These are phyloP conservation scores for Yarrowia sp. DNA, from an alignment of 805 yeast species.

Conservation along the genomic window DNA sequence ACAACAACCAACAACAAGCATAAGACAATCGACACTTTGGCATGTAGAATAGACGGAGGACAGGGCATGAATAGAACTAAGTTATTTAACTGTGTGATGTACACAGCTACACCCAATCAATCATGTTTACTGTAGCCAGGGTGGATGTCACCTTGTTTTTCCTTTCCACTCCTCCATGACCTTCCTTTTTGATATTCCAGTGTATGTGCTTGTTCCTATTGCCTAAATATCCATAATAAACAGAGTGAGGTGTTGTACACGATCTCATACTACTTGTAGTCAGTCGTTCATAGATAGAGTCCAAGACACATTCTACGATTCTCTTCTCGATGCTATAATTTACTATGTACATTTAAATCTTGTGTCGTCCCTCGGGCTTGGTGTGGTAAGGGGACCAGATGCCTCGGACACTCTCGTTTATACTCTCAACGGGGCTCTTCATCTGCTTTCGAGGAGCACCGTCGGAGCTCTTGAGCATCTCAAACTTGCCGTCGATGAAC, in stretches of 20 bases:
- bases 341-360: constrained; percentile 39
- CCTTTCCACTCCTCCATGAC: not conserved
- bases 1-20: not conserved
- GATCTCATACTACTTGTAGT: too few species aligned
- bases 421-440: constrained; percentile 76
- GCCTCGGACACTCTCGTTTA: constrained; percentile 86
- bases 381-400: constrained; percentile 96
- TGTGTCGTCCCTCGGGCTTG: constrained; percentile 50
- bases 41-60: constrained; percentile 6
- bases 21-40: not conserved
- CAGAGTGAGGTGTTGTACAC: too few species aligned
- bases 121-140: not conserved
- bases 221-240: too few species aligned
- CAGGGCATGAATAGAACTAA: not conserved
- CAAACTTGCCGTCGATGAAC: constrained; percentile 63
- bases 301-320: too few species aligned
- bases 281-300: too few species aligned
- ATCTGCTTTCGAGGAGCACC: constrained; percentile 61
- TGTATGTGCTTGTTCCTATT: too few species aligned
- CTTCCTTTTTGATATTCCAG: too few species aligned
- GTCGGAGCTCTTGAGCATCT: constrained; percentile 61
- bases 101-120: not conserved
- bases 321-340: not conserved
- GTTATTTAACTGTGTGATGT: constrained; percentile 5
- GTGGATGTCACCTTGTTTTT: not conserved